Conservation (phyloP, 805 yeast genomes). For the Metschnikowia koreensis region DNA sequence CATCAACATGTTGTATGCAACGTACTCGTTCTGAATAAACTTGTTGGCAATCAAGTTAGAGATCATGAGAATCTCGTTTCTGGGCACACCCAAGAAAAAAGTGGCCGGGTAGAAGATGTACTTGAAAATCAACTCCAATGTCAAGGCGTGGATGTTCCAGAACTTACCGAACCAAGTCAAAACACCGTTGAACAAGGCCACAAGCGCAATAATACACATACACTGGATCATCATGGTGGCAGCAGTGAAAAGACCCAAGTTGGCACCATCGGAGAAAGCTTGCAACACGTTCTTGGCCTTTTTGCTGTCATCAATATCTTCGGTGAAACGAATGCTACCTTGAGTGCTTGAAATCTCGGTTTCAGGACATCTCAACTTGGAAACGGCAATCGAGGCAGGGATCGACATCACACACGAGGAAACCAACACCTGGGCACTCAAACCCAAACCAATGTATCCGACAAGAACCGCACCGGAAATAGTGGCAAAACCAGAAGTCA, state of each 20-base stretch:
- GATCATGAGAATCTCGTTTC: slow-evolving; percentile 48
- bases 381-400: slow-evolving; percentile 60
- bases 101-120: slow-evolving; percentile 60
- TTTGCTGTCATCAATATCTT: slow-evolving; percentile 32
- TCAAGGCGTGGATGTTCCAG: slow-evolving; percentile 55
- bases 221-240: slow-evolving; percentile 56
- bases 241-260: slow-evolving; percentile 56
- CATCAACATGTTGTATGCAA: slow-evolving; percentile 46
- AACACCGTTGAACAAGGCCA: slow-evolving; percentile 53
- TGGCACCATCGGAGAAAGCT: slow-evolving; percentile 58
- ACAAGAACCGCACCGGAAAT: slow-evolving; percentile 64
- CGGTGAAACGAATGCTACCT: slow-evolving; percentile 49
- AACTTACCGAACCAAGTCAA: slow-evolving; percentile 60
- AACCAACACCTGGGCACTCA: slow-evolving; percentile 59
- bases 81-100: slow-evolving; percentile 49
- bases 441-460: slow-evolving; percentile 60
- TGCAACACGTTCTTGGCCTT: slow-evolving; percentile 51
- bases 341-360: slow-evolving; percentile 52
- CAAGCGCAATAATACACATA: slow-evolving; percentile 60
- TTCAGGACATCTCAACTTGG: slow-evolving; percentile 60
- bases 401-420: slow-evolving; percentile 70
- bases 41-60: slow-evolving; percentile 54
- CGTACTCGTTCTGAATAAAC: slow-evolving; percentile 61
- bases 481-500: slow-evolving; percentile 64
- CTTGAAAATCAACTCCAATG: slow-evolving; percentile 55